phyloP scores from a whole-genome alignment of 768 basidiomycete species.

The Lactifluus piperatus region DNA sequence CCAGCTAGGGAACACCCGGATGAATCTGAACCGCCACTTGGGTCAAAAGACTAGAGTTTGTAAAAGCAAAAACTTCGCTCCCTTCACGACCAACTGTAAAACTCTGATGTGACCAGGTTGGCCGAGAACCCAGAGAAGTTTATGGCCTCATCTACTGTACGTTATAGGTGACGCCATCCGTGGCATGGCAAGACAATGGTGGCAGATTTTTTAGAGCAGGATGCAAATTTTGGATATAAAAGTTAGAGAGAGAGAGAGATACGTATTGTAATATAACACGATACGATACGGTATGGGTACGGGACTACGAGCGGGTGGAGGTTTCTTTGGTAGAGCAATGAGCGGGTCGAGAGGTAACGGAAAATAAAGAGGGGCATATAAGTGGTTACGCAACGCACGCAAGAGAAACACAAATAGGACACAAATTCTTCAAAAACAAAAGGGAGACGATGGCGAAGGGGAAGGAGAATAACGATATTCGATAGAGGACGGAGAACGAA shows the following conservation, averaged over 20 bases:
- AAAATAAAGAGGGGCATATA: slow-evolving; percentile 5
- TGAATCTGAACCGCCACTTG: no score
- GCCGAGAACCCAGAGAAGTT: no score
- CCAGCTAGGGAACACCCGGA: no score
- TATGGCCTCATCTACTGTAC: no score
- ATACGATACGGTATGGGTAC: slow-evolving; percentile 8
- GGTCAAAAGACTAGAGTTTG: no score
- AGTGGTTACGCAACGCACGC: slow-evolving; percentile 6
- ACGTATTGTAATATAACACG: slow-evolving; percentile 18
- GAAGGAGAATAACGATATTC: slow-evolving; percentile 18
- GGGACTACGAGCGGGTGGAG: slow-evolving; percentile 1
- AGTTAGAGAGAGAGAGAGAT: neutral
- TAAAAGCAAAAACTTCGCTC: no score
- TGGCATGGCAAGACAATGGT: no score
- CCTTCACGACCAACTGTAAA: no score
- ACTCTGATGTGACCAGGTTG: no score
- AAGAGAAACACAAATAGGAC: neutral
- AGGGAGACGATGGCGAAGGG: slow-evolving; percentile 8
- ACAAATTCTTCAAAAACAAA: neutral
- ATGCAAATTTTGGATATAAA: neutral
- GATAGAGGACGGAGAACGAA: slow-evolving; percentile 15
- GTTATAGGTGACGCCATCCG: no score
- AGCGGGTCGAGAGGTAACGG: slow-evolving; percentile 1
- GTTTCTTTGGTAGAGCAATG: slow-evolving; percentile 11
- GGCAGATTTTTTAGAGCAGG: neutral